Evolutionary conservation across 83 land plant species (phyloP).

Genomic region (Picea abies): DNA sequence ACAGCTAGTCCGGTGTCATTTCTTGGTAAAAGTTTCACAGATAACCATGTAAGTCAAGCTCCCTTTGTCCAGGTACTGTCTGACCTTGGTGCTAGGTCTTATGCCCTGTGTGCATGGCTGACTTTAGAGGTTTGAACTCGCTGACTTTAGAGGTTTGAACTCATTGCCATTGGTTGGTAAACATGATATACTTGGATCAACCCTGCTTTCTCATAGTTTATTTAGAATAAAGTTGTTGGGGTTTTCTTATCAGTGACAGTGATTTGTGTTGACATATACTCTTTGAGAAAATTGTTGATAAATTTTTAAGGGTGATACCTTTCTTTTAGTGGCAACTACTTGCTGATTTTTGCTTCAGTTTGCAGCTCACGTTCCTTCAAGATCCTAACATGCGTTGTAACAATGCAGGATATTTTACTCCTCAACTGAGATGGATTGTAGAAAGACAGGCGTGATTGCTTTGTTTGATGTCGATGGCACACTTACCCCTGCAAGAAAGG

Average conservation of each 20-base stretch:
- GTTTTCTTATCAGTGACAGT: background rate
- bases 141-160: background rate
- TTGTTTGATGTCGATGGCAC: conserved; percentile 98
- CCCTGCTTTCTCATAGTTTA: background rate
- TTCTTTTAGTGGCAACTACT: too few species aligned
- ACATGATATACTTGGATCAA: background rate
- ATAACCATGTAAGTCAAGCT: background rate
- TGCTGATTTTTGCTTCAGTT: background rate
- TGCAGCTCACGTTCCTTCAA: background rate
- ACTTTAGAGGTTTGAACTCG: background rate
- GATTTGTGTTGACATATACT: background rate
- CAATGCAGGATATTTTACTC: background rate
- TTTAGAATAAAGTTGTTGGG: background rate
- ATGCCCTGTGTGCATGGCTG: background rate
- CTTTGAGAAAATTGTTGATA: background rate
- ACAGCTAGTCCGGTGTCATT: background rate
- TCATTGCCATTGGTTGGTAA: background rate
- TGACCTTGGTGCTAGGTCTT: background rate
- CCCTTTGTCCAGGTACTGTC: background rate
- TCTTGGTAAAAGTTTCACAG: background rate
- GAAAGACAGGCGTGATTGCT: conserved; percentile 74
- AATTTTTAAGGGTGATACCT: background rate
- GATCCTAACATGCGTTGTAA: background rate
- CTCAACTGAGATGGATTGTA: conserved; percentile 33
- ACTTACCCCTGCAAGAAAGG: conserved; percentile 89